Conservation (phyloP, 192 early-diverging fungal genomes). For the Entomortierella lignicola region DNA sequence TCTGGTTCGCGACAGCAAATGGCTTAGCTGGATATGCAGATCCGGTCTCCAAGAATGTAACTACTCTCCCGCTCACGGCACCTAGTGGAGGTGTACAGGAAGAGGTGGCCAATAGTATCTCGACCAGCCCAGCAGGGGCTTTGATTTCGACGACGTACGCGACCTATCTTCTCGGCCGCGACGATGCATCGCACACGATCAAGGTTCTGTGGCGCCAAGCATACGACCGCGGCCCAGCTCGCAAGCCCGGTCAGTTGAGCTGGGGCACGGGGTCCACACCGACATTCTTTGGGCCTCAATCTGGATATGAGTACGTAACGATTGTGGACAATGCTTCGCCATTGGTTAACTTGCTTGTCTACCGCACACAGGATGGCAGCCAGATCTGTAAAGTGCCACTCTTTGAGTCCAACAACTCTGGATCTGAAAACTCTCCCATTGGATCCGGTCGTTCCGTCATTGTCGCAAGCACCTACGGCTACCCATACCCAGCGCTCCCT, state of each 20-base stretch:
- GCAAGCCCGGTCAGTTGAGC: slow-evolving; percentile 34
- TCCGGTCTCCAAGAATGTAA: slow-evolving; percentile 21
- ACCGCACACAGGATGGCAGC: slow-evolving; percentile 27
- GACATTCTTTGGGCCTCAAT: slow-evolving; percentile 34
- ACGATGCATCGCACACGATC: slow-evolving; percentile 21
- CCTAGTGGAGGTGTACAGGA: slow-evolving; percentile 5
- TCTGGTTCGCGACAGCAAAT: slow-evolving; percentile 31
- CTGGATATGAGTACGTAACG: slow-evolving; percentile 22
- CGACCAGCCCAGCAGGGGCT: slow-evolving; percentile 30
- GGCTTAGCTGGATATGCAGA: slow-evolving; percentile 30
- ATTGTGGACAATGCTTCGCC: slow-evolving; percentile 40
- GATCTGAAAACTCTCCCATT: slow-evolving; percentile 35
- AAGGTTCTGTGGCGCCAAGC: slow-evolving; percentile 24
- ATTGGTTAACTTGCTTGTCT: slow-evolving; percentile 34
- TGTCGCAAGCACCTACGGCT: slow-evolving; percentile 29
- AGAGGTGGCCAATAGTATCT: slow-evolving; percentile 31
- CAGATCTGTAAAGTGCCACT: slow-evolving; percentile 29
- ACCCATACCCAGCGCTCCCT: slow-evolving; percentile 33
- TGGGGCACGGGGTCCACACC: slow-evolving; percentile 36
- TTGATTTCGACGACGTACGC: slow-evolving; percentile 27
- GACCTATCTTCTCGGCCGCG: slow-evolving; percentile 24
- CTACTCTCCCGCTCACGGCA: slow-evolving; percentile 11
- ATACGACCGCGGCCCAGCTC: slow-evolving; percentile 34
- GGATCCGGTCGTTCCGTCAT: slow-evolving; percentile 25
- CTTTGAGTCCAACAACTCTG: slow-evolving; percentile 32